Conservation (phyloP, 257 asterid genomes). For the Haberlea rhodopensis region DNA sequence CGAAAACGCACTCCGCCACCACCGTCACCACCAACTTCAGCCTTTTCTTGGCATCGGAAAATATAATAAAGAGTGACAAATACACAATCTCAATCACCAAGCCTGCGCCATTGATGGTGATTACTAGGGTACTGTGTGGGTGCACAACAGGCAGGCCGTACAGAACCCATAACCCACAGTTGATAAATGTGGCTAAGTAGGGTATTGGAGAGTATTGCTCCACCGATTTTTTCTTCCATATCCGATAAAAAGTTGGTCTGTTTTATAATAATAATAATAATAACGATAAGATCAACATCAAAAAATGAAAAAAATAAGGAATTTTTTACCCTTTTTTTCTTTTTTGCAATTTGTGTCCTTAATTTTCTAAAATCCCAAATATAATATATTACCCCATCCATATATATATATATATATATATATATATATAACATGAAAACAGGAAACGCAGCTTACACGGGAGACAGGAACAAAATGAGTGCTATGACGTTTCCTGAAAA, state of each 20-base stretch:
- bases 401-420: too few relatives aligned
- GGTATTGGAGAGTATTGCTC: conserved; percentile 81
- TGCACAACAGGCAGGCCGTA: conserved; percentile 82
- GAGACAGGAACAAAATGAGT: conserved; percentile 64
- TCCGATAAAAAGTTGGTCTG: conserved; percentile 67
- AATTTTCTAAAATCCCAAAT: background rate
- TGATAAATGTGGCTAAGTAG: conserved; percentile 67
- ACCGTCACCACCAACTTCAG: conserved; percentile 34
- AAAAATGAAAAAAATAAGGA: too few relatives aligned
- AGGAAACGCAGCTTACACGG: conserved; percentile 50
- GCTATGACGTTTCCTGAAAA: conserved; percentile 74
- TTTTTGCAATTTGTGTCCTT: too few relatives aligned
- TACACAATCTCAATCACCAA: conserved; percentile 58
- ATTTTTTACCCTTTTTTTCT: too few relatives aligned
- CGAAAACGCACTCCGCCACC: conserved; percentile 42
- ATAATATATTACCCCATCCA: too few relatives aligned
- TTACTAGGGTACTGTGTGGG: conserved; percentile 65
- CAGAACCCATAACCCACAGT: conserved; percentile 78
- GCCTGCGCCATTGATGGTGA: conserved; percentile 74
- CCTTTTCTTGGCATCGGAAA: conserved; percentile 48
- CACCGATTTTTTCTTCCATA: conserved; percentile 69
- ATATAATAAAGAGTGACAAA: conserved; percentile 40
- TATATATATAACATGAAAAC: background rate
- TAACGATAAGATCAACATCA: background rate
- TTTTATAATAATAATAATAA: background rate